Evolutionary conservation across 345 rosid species (phyloP), one percentile per base, ranked within the genome.

Genomic region (Citrus hindsii): DNA sequence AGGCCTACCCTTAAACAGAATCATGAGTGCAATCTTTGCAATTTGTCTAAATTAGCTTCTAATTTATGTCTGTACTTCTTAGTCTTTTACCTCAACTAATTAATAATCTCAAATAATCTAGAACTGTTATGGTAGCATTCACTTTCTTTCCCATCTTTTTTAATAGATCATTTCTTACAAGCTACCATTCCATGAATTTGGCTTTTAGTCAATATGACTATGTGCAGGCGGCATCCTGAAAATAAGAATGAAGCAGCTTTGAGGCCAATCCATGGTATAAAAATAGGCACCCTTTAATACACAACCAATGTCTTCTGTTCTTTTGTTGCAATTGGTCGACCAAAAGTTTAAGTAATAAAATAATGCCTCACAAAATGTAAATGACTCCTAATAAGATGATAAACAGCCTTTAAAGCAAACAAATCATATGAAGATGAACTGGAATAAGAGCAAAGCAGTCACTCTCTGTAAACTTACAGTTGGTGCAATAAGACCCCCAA

Each of bases 401-500:
- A 46, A 46, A 46, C 14, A 46, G 51, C 51, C 5, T 5, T 10
- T 6, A 61, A 61, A 74, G 7, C 18, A 74, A 16, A 33, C 35
- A 33, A 33, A 28, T 25, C 42, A 58, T 27, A 35, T 3, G 21
- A n/a, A 59, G 16, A 37, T 4, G 3, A 37, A 73, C 2, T 60
- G 12, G 59, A 61, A 40, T 28, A 16, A 42, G 42, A 10, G 22
- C 59, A 21, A 19, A 46, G 25, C 30, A 46, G 10, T 63, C 46
- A 77, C 14, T 24, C 22, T 70, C 59, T 9, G 16, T 6, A 13
- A 64, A 75, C 97, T 84, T 85, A 95, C 99, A 1, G 87, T 89
- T 61, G 99, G 99, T 79, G 99, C 99, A 81, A 95, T 84, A 18
- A 95, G 91, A 64, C 97, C 99, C 46, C 99, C 99, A 79, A 95